These are phyloP conservation scores for Pezicula carpinea DNA, from an alignment of 2,329 filamentous ascomycete species.

Conservation along the genomic window DNA sequence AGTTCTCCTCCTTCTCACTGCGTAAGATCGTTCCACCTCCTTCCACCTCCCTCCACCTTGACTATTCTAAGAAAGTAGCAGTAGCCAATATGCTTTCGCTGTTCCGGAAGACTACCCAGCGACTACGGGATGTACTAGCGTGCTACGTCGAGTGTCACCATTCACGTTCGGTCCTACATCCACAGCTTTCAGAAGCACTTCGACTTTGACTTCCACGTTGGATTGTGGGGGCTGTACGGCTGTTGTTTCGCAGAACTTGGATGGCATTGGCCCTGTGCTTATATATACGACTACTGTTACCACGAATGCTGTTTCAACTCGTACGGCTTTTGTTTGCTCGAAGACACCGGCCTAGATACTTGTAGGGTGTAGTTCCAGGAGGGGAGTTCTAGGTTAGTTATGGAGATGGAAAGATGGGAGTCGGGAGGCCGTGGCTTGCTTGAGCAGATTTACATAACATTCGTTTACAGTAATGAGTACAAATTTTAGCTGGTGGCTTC, in stretches of 20 bases:
- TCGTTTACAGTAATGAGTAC: no score
- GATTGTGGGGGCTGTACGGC: constrained; percentile 11
- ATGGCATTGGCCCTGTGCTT: constrained; percentile 9
- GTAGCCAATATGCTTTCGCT: neutral
- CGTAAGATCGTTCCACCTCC: neutral
- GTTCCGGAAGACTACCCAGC: neutral
- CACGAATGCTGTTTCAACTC: neutral
- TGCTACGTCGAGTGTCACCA: neutral
- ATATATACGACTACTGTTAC: constrained; percentile 9
- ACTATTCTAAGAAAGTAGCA: no score
- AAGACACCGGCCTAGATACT: no score
- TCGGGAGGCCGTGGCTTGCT: no score
- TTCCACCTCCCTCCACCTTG: no score
- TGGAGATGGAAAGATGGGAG: no score
- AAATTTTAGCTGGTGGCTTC: no score
- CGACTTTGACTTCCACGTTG: constrained; percentile 5
- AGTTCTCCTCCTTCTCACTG: no score
- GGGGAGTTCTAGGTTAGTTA: no score
- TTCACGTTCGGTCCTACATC: constrained; percentile 4
- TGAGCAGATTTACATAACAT: no score
- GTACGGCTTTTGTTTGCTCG: no score
- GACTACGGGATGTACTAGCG: constrained; percentile 3
- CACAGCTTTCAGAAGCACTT: constrained; percentile 8
- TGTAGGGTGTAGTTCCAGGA: no score
- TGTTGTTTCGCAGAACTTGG: constrained; percentile 2